phyloP scores from a whole-genome alignment of 345 rosid species.

The Laguncularia racemosa region DNA sequence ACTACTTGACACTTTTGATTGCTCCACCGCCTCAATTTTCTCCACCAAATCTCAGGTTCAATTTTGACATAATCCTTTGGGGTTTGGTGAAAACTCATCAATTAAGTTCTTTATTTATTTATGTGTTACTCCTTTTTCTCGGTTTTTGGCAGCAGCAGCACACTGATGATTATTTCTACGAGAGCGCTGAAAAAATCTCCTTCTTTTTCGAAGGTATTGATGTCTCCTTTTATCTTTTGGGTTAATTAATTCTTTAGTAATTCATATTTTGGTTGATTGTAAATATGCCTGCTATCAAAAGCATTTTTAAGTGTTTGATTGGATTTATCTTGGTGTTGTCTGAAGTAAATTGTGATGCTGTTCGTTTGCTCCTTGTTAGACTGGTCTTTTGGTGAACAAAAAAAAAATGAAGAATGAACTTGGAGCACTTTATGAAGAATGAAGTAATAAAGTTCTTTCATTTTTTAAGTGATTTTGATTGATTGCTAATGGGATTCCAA shows the following conservation, averaged over 20 bases:
- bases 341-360: not conserved
- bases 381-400: too few species aligned
- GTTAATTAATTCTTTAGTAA: not conserved
- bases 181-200: slow-evolving; percentile 77
- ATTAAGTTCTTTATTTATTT: not conserved
- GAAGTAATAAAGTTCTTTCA: too few species aligned
- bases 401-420: too few species aligned
- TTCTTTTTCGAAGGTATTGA: slow-evolving; percentile 88
- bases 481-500: too few species aligned
- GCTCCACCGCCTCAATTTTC: slow-evolving; percentile 62
- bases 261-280: too few species aligned
- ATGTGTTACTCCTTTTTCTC: not conserved
- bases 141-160: slow-evolving; percentile 29
- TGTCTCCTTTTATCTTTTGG: not conserved
- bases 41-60: slow-evolving; percentile 84
- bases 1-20: slow-evolving; percentile 58
- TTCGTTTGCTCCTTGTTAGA: too few species aligned
- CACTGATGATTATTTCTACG: slow-evolving; percentile 78
- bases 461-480: too few species aligned
- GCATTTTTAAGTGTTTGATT: too few species aligned
- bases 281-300: too few species aligned
- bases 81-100: not conserved
- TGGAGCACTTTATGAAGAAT: too few species aligned
- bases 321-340: too few species aligned
- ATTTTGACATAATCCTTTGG: not conserved